These are phyloP conservation scores for Phaeophleospora eucalypticola DNA, from an alignment of 2,329 filamentous ascomycete species.

Conservation along the genomic window DNA sequence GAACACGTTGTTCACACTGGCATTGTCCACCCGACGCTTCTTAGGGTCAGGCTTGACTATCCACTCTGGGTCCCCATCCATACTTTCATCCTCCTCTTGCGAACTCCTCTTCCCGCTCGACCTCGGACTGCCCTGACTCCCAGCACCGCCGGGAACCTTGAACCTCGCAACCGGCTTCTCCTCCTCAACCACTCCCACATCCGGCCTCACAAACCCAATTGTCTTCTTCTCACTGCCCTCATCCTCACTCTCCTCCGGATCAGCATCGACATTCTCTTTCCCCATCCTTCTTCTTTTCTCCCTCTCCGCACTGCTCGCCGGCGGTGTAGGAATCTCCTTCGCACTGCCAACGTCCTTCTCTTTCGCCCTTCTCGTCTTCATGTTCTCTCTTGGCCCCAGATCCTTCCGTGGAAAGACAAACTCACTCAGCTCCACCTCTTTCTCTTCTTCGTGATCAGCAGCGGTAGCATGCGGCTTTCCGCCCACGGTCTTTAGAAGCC, in stretches of 20 bases:
- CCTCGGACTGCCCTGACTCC: not conserved
- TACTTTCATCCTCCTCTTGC: not conserved
- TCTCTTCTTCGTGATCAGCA: constrained; percentile 32
- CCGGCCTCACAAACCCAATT: not conserved
- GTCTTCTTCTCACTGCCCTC: not conserved
- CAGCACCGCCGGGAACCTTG: not conserved
- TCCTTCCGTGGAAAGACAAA: not conserved
- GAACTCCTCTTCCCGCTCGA: not conserved
- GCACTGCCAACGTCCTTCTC: constrained; percentile 1
- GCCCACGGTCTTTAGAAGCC: constrained; percentile 31
- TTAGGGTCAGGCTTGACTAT: not conserved
- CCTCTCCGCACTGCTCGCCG: no score
- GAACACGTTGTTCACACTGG: not conserved
- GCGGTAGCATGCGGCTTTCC: constrained; percentile 35
- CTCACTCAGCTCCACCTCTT: no score
- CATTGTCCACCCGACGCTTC: not conserved
- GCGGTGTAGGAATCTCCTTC: not conserved
- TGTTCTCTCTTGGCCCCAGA: not conserved
- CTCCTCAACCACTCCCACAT: not conserved
- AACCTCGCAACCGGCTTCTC: not conserved
- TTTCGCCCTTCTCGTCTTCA: constrained; percentile 1
- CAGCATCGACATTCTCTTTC: constrained; percentile 6
- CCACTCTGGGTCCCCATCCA: not conserved
- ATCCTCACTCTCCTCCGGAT: constrained; percentile 10
- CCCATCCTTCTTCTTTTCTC: no score